phyloP scores from a whole-genome alignment of 371 early-diverging fungal species.

The Mucor plumbeus region DNA sequence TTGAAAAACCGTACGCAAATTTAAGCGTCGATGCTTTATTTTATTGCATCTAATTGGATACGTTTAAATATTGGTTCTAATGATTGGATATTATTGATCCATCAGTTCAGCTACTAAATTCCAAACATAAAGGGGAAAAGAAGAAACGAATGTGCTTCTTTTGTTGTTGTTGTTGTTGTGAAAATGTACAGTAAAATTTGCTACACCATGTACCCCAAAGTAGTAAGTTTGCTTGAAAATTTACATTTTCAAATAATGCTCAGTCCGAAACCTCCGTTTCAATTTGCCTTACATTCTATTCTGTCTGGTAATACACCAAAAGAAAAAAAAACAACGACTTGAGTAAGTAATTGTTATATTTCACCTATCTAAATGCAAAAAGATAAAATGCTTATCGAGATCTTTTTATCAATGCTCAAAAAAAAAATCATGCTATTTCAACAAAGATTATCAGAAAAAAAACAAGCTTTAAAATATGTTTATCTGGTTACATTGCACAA shows the following conservation, averaged over 20 bases:
- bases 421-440: background rate
- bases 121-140: background rate
- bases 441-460: background rate
- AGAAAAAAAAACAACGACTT: background rate
- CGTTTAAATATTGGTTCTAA: too few relatives aligned
- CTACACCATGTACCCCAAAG: slow-evolving; percentile 21
- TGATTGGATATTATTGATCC: too few relatives aligned
- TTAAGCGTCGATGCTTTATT: background rate
- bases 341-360: too few relatives aligned
- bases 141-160: slow-evolving; percentile 6
- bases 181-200: background rate
- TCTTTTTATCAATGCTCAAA: background rate
- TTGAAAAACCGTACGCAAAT: too few relatives aligned
- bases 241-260: background rate
- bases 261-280: slow-evolving; percentile 22
- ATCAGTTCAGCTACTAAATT: too few relatives aligned
- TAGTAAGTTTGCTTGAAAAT: slow-evolving; percentile 8
- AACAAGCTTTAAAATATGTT: background rate
- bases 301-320: background rate
- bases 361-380: too few relatives aligned
- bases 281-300: background rate
- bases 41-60: too few relatives aligned
- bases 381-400: too few relatives aligned
- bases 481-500: slow-evolving; percentile 2
- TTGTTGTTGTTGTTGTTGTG: background rate